These are phyloP conservation scores for Sarocladium kiliense DNA, from an alignment of 2,329 filamentous ascomycete genomes.

Conservation along the genomic window DNA sequence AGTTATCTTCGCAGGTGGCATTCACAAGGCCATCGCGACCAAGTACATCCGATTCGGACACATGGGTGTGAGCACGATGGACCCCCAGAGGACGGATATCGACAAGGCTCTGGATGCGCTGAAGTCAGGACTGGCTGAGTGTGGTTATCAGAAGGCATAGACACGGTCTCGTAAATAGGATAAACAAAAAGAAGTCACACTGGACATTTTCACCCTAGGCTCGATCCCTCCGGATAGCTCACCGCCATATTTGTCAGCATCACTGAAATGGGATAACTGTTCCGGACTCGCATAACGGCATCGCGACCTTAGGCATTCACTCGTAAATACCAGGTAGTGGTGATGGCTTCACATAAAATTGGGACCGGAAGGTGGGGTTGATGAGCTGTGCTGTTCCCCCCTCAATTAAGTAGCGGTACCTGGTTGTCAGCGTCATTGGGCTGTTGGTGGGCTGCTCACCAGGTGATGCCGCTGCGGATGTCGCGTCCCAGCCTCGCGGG, in stretches of 20 bases:
- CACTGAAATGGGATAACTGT: too few relatives aligned
- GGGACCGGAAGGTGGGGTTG: neutral
- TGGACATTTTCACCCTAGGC: neutral
- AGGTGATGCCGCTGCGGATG: neutral
- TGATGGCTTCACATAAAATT: neutral
- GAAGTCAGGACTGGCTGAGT: slow-evolving; percentile 68
- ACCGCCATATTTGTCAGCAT: too few relatives aligned
- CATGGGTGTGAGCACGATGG: slow-evolving; percentile 88
- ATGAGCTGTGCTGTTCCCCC: slow-evolving; percentile 1
- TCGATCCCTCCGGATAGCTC: neutral
- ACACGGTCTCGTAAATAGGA: neutral
- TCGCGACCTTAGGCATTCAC: too few relatives aligned
- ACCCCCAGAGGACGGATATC: slow-evolving; percentile 73
- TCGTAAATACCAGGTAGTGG: neutral
- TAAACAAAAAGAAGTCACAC: neutral
- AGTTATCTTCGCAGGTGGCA: slow-evolving; percentile 88
- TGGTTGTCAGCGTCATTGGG: slow-evolving; percentile 2
- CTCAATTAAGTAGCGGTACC: neutral
- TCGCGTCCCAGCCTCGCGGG: slow-evolving; percentile 5
- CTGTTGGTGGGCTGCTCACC: neutral
- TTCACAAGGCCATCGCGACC: slow-evolving; percentile 91
- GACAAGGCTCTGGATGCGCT: slow-evolving; percentile 78
- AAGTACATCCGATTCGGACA: slow-evolving; percentile 96
- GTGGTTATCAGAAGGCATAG: slow-evolving; percentile 52
- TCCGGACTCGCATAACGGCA: too few relatives aligned